Conservation (phyloP, 495 filamentous ascomycete genomes). For the Podospora didyma region DNA sequence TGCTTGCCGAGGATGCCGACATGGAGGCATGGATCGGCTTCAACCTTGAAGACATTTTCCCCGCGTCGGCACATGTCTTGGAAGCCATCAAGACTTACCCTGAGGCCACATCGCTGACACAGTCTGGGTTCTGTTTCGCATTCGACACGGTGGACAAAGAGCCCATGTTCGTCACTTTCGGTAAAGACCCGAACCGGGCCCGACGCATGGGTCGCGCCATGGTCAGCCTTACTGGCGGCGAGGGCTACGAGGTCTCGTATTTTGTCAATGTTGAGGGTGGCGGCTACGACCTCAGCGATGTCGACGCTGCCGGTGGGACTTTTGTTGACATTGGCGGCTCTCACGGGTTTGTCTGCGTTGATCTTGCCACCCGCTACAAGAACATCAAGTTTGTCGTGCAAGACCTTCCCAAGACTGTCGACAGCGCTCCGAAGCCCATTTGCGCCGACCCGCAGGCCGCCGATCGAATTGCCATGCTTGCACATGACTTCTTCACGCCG, state of each 20-base stretch:
- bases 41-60: slow-evolving; percentile 50
- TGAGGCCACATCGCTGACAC: slow-evolving; percentile 36
- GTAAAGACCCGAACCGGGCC: slow-evolving; percentile 41
- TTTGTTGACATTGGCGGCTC: slow-evolving; percentile 56
- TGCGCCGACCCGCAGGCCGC: slow-evolving; percentile 36
- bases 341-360: slow-evolving; percentile 49
- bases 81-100: slow-evolving; percentile 32
- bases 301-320: slow-evolving; percentile 36
- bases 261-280: slow-evolving; percentile 35
- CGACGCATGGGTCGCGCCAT: slow-evolving; percentile 51
- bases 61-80: slow-evolving; percentile 37
- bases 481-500: slow-evolving; percentile 53
- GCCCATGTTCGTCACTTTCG: slow-evolving; percentile 49
- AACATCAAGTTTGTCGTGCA: slow-evolving; percentile 55
- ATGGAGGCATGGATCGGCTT: slow-evolving; percentile 50
- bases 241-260: slow-evolving; percentile 46
- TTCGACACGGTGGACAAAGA: slow-evolving; percentile 43
- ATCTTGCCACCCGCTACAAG: slow-evolving; percentile 42
- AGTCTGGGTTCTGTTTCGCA: slow-evolving; percentile 47
- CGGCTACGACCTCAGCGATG: slow-evolving; percentile 40
- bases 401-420: slow-evolving; percentile 46
- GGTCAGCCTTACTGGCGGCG: slow-evolving; percentile 42
- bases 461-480: slow-evolving; percentile 38
- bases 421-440: slow-evolving; percentile 38
- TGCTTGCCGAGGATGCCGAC: slow-evolving; percentile 39